Conservation (phyloP, 768 basidiomycete species). For the Mycena venus region DNA sequence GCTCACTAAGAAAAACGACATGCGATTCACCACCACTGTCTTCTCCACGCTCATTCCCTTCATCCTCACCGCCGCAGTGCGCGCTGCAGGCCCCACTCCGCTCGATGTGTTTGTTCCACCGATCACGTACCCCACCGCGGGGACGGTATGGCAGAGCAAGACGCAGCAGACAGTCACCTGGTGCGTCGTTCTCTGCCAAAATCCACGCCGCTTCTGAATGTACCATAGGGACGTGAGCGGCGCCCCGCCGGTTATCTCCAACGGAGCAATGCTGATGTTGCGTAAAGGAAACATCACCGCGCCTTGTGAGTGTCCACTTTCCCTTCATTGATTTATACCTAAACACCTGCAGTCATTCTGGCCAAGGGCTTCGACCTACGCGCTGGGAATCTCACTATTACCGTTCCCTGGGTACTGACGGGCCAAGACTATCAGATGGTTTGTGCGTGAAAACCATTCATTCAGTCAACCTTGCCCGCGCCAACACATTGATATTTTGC, state of each 20-base stretch:
- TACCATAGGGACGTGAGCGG: conserved; percentile 37
- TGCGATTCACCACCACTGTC: conserved; percentile 11
- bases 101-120: conserved; percentile 45
- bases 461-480: no score
- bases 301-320: not conserved
- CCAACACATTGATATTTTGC: not conserved
- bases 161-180: conserved; percentile 42
- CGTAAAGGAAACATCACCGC: conserved; percentile 22
- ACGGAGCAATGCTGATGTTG: conserved; percentile 29
- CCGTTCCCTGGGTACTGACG: conserved; percentile 32
- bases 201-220: not conserved
- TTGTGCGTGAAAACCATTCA: conserved; percentile 33
- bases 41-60: conserved; percentile 16
- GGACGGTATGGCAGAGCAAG: conserved; percentile 41
- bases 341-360: conserved; percentile 35
- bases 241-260: conserved; percentile 41
- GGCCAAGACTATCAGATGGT: conserved; percentile 39
- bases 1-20: not conserved
- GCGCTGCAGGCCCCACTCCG: conserved; percentile 1
- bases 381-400: conserved; percentile 32
- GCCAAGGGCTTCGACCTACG: conserved; percentile 37
- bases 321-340: not conserved
- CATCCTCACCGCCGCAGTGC: not conserved
- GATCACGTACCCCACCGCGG: conserved; percentile 37
- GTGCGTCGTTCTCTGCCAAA: conserved; percentile 31